phyloP scores from a whole-genome alignment of 176 grass and related monocot species.

The Lolium multiflorum region DNA sequence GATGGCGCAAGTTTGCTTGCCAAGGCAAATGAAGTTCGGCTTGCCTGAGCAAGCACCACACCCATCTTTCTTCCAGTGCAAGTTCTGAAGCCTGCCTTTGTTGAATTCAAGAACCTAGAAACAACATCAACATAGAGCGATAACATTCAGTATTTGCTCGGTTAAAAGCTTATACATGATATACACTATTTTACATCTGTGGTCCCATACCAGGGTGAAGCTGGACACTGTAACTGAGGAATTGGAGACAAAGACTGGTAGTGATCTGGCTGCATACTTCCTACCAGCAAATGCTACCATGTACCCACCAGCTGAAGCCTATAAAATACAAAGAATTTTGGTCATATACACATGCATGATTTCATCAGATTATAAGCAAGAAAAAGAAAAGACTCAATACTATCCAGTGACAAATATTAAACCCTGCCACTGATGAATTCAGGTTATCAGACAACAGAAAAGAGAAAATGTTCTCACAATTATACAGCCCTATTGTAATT shows the following conservation, averaged over 20 bases:
- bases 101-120: conserved; percentile 90
- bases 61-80: conserved; percentile 91
- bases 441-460: no score
- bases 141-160: conserved; percentile 36
- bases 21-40: conserved; percentile 71
- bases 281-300: conserved; percentile 99
- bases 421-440: background rate
- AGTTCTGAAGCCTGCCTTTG: conserved; percentile 89
- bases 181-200: background rate
- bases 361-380: no score
- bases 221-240: conserved; percentile 71
- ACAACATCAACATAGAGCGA: background rate
- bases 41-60: conserved; percentile 75
- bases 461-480: no score
- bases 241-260: conserved; percentile 71
- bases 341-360: background rate
- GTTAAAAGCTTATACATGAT: background rate
- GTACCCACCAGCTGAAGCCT: conserved; percentile 81
- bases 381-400: background rate
- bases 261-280: conserved; percentile 87
- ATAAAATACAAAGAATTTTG: conserved; percentile 39
- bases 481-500: background rate
- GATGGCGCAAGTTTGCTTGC: conserved; percentile 78
- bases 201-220: conserved; percentile 88
- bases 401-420: background rate